Conservation (phyloP, 768 basidiomycete genomes). For the Cystofilobasidium macerans region DNA sequence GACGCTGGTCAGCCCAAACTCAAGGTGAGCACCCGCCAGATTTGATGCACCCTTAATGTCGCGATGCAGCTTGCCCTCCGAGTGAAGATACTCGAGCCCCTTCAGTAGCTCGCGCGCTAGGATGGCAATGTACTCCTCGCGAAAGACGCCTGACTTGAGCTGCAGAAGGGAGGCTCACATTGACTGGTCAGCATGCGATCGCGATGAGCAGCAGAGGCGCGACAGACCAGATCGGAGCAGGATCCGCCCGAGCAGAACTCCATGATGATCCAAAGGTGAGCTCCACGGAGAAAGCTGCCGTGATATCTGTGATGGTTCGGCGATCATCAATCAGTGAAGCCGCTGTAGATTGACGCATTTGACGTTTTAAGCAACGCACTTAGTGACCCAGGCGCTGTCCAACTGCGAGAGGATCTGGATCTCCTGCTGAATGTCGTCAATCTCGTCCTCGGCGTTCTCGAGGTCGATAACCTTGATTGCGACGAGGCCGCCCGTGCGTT, state of each 20-base stretch:
- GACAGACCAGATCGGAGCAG: conserved; percentile 79
- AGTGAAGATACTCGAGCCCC: conserved; percentile 90
- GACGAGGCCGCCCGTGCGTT: conserved; percentile 87
- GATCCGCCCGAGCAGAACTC: conserved; percentile 93
- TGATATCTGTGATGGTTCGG: conserved; percentile 55
- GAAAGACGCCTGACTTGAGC: conserved; percentile 98
- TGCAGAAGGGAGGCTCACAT: conserved; percentile 34
- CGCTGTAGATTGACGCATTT: neutral
- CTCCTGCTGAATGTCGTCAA: conserved; percentile 96
- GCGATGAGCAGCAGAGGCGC: conserved; percentile 4
- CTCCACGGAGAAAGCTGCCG: conserved; percentile 89
- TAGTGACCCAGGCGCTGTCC: conserved; percentile 91
- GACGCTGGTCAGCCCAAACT: neutral
- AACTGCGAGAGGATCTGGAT: conserved; percentile 95
- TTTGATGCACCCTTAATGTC: conserved; percentile 93
- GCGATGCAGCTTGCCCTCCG: conserved; percentile 93
- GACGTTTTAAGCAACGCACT: conserved; percentile 46
- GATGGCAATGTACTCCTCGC: conserved; percentile 98
- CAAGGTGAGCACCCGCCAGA: neutral
- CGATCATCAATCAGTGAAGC: neutral
- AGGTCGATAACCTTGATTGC: conserved; percentile 98
- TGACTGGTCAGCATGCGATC: neutral
- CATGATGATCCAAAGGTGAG: conserved; percentile 98
- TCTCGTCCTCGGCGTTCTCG: conserved; percentile 97
- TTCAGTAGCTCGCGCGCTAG: conserved; percentile 81